A percentile compares a stretch with the other conserved stretches of the same genome.
phyloP scores from a whole-genome alignment of 78 protist species.

The Dictyostelium firmibasis region DNA sequence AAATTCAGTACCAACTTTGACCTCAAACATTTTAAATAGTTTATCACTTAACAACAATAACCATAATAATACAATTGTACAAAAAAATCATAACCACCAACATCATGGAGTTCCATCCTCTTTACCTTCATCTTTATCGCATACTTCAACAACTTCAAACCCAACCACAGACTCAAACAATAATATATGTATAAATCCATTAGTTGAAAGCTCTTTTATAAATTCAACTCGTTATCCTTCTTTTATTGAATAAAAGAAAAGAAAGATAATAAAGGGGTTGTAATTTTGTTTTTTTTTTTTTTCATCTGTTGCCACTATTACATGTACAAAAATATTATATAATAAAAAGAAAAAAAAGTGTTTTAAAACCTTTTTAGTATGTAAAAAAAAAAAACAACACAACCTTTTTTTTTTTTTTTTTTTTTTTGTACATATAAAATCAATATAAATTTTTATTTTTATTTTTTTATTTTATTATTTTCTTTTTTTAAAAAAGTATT shows the following conservation, averaged over 20 bases:
- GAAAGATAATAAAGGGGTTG: not conserved
- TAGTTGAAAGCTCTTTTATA: constrained; percentile 6
- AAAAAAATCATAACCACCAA: not conserved
- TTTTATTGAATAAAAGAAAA: not conserved
- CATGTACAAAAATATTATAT: not conserved
- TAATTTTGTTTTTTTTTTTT: too few relatives aligned
- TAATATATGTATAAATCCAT: not conserved
- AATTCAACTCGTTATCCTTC: not conserved
- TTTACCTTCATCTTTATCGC: not conserved
- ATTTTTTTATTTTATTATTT: not conserved
- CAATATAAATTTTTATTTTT: not conserved
- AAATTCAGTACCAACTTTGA: not conserved
- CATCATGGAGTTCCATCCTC: not conserved
- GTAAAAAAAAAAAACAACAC: not conserved
- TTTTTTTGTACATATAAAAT: not conserved
- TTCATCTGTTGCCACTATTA: not conserved
- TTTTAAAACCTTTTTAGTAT: not conserved
- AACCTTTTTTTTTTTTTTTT: not conserved
- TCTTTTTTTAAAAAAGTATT: not conserved
- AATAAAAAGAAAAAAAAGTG: not conserved
- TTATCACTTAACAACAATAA: not conserved
- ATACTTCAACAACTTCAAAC: not conserved
- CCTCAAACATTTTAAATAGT: not conserved
- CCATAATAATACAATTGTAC: not conserved
- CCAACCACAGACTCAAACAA: not conserved